phyloP scores from a whole-genome alignment of 1,284 basidiomycete species.

The Golubevia sp. region DNA sequence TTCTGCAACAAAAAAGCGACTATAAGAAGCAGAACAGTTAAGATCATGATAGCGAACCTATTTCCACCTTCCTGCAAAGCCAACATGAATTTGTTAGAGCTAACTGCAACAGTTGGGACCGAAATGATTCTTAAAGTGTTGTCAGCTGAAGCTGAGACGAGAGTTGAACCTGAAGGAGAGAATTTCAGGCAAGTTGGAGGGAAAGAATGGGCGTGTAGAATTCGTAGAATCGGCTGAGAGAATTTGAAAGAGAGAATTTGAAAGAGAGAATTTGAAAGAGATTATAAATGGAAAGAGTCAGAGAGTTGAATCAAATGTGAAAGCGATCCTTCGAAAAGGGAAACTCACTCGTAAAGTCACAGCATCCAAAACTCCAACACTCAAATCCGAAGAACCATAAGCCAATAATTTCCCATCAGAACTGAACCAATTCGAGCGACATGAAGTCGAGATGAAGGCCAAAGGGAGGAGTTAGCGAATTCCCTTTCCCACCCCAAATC shows the following conservation, averaged over 20 bases:
- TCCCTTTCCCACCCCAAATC: no score
- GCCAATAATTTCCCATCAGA: slow-evolving; percentile 80
- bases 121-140: slow-evolving; percentile 81
- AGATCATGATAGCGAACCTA: no score
- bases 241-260: neutral
- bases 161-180: slow-evolving; percentile 77
- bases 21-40: no score
- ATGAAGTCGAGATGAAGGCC: no score
- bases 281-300: neutral
- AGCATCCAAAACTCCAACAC: slow-evolving; percentile 82
- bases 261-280: neutral
- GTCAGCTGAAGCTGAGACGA: slow-evolving; percentile 91
- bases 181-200: slow-evolving; percentile 88
- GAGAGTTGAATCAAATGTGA: neutral
- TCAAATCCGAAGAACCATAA: slow-evolving; percentile 84
- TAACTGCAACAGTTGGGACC: no score
- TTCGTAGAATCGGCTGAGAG: slow-evolving; percentile 77
- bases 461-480: no score
- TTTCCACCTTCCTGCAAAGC: no score
- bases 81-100: no score
- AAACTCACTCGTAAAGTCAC: slow-evolving; percentile 74
- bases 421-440: slow-evolving; percentile 66
- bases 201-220: slow-evolving; percentile 92
- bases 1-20: no score
- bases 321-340: neutral